phyloP scores from a whole-genome alignment of 805 yeast genomes.

The Blastobotrys mokoenaii region DNA sequence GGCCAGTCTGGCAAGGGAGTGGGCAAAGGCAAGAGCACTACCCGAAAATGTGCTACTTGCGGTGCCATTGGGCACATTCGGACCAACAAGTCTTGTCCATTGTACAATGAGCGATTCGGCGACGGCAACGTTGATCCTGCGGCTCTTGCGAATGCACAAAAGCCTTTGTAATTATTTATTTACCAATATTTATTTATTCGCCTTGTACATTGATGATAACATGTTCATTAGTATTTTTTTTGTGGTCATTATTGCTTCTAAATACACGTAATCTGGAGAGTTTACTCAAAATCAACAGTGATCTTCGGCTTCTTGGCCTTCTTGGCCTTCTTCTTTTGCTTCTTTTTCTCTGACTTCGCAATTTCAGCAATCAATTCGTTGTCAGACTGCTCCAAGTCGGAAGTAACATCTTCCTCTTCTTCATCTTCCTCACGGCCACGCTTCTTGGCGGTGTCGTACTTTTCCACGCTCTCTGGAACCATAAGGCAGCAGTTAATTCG shows the following conservation, averaged over 20 bases:
- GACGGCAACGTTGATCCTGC: slow-evolving; percentile 1
- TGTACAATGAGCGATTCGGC: slow-evolving; percentile 46
- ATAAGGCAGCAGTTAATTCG: slow-evolving; percentile 79
- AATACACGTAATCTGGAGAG: background rate
- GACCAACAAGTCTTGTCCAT: slow-evolving; percentile 86
- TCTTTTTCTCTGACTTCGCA: slow-evolving; percentile 7
- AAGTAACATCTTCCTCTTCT: slow-evolving; percentile 42
- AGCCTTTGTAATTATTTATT: background rate
- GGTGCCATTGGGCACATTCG: slow-evolving; percentile 93
- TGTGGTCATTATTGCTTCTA: background rate
- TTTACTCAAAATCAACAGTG: slow-evolving; percentile 10
- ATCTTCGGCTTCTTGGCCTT: slow-evolving; percentile 23
- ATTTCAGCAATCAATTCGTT: slow-evolving; percentile 17
- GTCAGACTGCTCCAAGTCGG: slow-evolving; percentile 20
- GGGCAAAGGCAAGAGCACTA: slow-evolving; percentile 63
- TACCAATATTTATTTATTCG: background rate
- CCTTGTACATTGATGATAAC: background rate
- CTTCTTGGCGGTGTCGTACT: slow-evolving; percentile 56
- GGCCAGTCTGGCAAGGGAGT: slow-evolving; percentile 47
- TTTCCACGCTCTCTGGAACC: slow-evolving; percentile 67
- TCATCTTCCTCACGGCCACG: slow-evolving; percentile 65
- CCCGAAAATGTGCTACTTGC: slow-evolving; percentile 87
- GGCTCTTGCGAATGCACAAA: background rate
- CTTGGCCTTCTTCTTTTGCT: slow-evolving; percentile 13
- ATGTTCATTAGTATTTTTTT: no score